A percentile compares a stretch with the other conserved stretches of the same genome.
These are phyloP conservation scores for Aegilops tauschii DNA, from an alignment of 176 grass and related monocot genomes.

Conservation along the genomic window DNA sequence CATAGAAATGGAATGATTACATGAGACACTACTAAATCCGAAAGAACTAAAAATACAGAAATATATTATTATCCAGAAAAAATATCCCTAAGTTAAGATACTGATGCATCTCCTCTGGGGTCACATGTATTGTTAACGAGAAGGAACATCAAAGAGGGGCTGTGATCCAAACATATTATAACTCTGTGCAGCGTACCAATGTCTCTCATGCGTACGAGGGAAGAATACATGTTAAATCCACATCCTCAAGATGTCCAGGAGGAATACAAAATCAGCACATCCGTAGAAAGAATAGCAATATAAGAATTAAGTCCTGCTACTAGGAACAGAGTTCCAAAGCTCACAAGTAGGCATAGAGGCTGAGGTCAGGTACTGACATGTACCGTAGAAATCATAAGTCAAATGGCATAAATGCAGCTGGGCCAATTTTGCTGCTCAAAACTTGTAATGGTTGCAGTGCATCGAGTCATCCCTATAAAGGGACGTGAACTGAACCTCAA, in stretches of 20 bases:
- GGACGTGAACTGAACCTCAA: not conserved
- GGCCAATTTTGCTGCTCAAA: not conserved
- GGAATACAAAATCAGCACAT: not conserved
- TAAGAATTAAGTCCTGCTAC: not conserved
- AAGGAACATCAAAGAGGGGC: not conserved
- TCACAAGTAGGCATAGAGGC: too few species aligned
- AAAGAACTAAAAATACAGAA: not conserved
- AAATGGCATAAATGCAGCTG: not conserved
- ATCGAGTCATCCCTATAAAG: not conserved
- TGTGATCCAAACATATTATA: not conserved
- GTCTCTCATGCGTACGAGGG: not conserved
- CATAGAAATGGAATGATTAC: slow-evolving; percentile 16
- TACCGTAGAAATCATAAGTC: not conserved
- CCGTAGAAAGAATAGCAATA: not conserved
- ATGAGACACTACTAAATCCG: not conserved
- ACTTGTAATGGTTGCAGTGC: not conserved
- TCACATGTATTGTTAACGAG: not conserved
- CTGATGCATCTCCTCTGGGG: not conserved
- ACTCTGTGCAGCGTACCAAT: not conserved
- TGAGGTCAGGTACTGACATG: not conserved
- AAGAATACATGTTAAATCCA: not conserved
- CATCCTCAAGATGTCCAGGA: not conserved
- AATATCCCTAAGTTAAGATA: not conserved
- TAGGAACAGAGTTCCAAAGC: not conserved
- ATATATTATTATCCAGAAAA: not conserved